Base-by-base conservation (phyloP, 1,139 yeast genomes). In the Lodderomyces jiufengensis region DNA sequence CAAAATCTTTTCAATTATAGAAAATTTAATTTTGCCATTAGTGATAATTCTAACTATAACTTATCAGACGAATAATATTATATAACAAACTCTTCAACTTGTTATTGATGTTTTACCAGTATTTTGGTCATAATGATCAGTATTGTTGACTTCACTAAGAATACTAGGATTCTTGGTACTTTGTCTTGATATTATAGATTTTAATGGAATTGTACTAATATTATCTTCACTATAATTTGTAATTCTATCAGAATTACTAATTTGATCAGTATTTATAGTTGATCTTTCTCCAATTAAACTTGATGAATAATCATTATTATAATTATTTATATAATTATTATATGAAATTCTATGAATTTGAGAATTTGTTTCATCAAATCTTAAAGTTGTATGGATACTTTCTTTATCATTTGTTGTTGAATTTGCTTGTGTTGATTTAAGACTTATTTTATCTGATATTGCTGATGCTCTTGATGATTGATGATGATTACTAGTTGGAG, bases 131-230 rank as follows among this genome's bases (percentile, higher is more conserved):
- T n/a, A n/a, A n/a, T n/a, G n/a, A n/a, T n/a, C n/a, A n/a, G n/a
- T n/a, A n/a, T n/a, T n/a, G n/a, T 18, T 18, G 7, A 18, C 7
- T 18, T 78, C 67, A 61, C 79, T 68, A 33, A 69, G 50, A 3
- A 70, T 62, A 7, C 72, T 65, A 0, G 75, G 72, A 2, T 70
- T 50, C 36, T 61, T 60, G 5, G 74, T 69, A n/a, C 73, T 66
- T 24, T 78, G 76, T 5, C 63, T 52, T 2, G 79, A 73, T 15
- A 69, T 59, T 29, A 74, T 59, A 13, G 81, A 76, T 41, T 74
- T 66, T 32, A 76, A 54, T 0, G 83, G 81, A 3, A 63, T 65
- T 15, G 80, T 74, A 44, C 78, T 72, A 31, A 70, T 58, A 44
- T 55, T 57, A 41, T 61, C 68, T 21, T 56, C 32, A 13, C 32